A percentile compares a stretch with the other conserved stretches of the same genome.
These are phyloP conservation scores for Trichoderma guizhouense DNA, from an alignment of 2,329 filamentous ascomycete genomes.

Conservation along the genomic window DNA sequence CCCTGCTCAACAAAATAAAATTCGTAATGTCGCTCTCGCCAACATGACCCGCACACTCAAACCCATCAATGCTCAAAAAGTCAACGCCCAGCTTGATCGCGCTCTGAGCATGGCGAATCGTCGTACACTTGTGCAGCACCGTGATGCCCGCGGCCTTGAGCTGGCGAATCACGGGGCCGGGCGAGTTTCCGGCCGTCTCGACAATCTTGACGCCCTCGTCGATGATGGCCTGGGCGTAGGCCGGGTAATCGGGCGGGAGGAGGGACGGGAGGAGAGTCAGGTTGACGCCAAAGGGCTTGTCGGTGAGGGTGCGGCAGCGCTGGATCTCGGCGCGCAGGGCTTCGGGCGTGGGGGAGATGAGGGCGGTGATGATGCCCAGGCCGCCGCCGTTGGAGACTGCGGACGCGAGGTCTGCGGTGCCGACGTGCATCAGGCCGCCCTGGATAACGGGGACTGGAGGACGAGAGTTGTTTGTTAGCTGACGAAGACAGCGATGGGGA, in stretches of 20 bases:
- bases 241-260: constrained; percentile 85
- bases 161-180: constrained; percentile 84
- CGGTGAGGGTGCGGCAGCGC: constrained; percentile 75
- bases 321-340: constrained; percentile 92
- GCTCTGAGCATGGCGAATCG: constrained; percentile 86
- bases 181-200: constrained; percentile 85
- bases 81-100: constrained; percentile 94
- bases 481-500: background rate
- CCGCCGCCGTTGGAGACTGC: constrained; percentile 80
- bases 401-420: constrained; percentile 73
- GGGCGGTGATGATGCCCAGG: constrained; percentile 76
- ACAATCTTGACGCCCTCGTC: constrained; percentile 90
- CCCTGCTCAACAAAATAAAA: constrained; percentile 81
- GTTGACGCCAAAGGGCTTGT: constrained; percentile 85
- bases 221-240: constrained; percentile 88
- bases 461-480: background rate
- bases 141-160: constrained; percentile 76
- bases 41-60: constrained; percentile 91
- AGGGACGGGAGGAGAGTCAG: constrained; percentile 88
- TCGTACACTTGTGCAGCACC: constrained; percentile 96
- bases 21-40: constrained; percentile 86
- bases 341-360: constrained; percentile 90
- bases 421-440: constrained; percentile 84
- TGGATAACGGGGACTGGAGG: constrained; percentile 72
- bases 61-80: constrained; percentile 94